Percentiles rank a stretch among this genome's conserved stretches.
phyloP scores from a whole-genome alignment of 2,329 filamentous ascomycete genomes.

The Fusarium redolens region DNA sequence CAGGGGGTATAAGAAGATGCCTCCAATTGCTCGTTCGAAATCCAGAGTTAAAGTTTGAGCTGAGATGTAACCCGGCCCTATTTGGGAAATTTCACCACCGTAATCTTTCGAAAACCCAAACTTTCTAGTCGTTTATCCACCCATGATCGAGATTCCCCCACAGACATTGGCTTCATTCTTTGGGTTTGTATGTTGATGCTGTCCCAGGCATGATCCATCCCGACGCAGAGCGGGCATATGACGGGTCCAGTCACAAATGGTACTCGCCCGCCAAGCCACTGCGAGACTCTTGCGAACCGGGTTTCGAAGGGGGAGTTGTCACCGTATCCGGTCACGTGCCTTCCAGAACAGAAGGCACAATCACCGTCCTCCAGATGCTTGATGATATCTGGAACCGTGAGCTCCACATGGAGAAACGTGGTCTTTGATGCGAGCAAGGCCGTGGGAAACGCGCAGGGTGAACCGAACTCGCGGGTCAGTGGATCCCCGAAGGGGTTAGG shows the following conservation, averaged over 20 bases:
- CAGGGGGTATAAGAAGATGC: too few relatives aligned
- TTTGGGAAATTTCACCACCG: background rate
- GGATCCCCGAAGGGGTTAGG: background rate
- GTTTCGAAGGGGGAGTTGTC: too few relatives aligned
- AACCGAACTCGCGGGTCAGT: background rate
- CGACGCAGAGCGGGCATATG: slow-evolving; percentile 16
- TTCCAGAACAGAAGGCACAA: background rate
- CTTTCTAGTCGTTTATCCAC: background rate
- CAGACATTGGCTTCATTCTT: background rate
- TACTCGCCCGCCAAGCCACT: background rate
- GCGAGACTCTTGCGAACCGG: background rate
- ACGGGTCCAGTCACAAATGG: background rate
- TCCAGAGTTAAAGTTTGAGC: too few relatives aligned
- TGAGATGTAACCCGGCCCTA: background rate
- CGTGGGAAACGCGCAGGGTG: background rate
- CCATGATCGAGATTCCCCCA: background rate
- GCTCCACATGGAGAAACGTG: background rate
- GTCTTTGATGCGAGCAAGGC: background rate
- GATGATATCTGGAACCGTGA: slow-evolving; percentile 8
- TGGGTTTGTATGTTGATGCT: background rate
- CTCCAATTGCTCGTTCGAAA: background rate
- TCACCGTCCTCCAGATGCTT: background rate
- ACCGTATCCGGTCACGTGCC: background rate
- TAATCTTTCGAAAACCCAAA: background rate
- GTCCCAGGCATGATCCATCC: accelerated